These are phyloP conservation scores for Sordariomycetes sp. DNA, from an alignment of 2,329 filamentous ascomycete genomes.

Conservation along the genomic window DNA sequence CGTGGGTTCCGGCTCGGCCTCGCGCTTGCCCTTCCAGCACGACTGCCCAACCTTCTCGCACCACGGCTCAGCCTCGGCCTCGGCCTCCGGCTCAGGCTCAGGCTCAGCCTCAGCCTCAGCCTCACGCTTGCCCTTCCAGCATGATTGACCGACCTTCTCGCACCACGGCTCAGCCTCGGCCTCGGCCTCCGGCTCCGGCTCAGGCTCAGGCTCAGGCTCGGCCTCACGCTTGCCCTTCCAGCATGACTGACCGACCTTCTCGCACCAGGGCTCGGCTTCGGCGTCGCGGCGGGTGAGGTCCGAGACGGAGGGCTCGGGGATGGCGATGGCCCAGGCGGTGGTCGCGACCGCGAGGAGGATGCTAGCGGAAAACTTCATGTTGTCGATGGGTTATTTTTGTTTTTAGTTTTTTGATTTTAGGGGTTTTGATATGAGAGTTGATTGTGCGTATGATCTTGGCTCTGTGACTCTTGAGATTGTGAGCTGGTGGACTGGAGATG, in stretches of 20 bases:
- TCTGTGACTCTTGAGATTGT: neutral
- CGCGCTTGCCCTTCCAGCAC: slow-evolving; percentile 22
- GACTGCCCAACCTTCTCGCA: slow-evolving; percentile 15
- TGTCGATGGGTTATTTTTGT: neutral
- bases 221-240: slow-evolving; percentile 21
- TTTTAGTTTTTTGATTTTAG: neutral
- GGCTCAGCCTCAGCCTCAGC: slow-evolving; percentile 18
- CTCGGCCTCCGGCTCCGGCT: slow-evolving; percentile 12
- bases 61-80: slow-evolving; percentile 10
- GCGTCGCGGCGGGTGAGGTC: no score
- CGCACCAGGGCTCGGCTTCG: slow-evolving; percentile 12
- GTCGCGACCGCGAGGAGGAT: neutral
- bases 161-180: slow-evolving; percentile 18
- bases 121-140: slow-evolving; percentile 23
- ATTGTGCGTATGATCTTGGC: neutral
- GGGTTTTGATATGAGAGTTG: neutral
- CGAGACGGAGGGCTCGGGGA: neutral
- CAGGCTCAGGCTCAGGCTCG: slow-evolving; percentile 13
- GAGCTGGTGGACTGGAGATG: neutral
- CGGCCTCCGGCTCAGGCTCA: slow-evolving; percentile 9
- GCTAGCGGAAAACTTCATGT: slow-evolving; percentile 7
- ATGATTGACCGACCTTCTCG: slow-evolving; percentile 21
- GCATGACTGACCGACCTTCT: slow-evolving; percentile 17
- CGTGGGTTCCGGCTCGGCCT: slow-evolving; percentile 16
- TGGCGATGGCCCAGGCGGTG: neutral